Evolutionary conservation across 2,329 filamentous ascomycete species (phyloP), one percentile per base, ranked within the genome.

Genomic region (Hirsutella thompsonii): DNA sequence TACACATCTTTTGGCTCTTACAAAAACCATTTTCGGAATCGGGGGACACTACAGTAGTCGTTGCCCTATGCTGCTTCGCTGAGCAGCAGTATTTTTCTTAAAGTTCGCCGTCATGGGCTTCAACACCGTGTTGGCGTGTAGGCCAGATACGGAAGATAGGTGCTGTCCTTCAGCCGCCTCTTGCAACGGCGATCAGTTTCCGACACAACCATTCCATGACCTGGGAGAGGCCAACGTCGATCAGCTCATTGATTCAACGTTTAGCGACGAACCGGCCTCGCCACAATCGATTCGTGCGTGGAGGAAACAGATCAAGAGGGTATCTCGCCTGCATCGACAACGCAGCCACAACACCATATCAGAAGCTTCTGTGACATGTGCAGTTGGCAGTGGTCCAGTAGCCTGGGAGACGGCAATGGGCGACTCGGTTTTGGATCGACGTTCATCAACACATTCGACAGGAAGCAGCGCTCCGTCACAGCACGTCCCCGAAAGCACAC

Each of bases 401-500:
- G 68, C 66, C 26, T 73, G 70, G 70, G 72, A 76, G 46, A 61
- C 66, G 38, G 41, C 62, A 23, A 49, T 69, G 37, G 72, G 76
- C 36, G 66, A 59, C 46, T 55, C 65, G 40, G 64, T 59, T 32
- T 53, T 80, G 26, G 74, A 69, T 35, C 66, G 76, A 43, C 69
- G 68, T 43, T 70, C 76, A 5, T 81, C 77, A 2, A 66, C 65
- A 36, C 66, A 70, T 36, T 80, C 76, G 11, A 69, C 63, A 13
- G 61, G 63, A 16, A 72, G 70, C 60, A 72, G 61, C 52, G 68
- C 69, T 58, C 65, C 66, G 34, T 63, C 67, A 16, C 64, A 65
- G 46, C 74, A 78, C 26, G 66, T 73, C 29, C 68, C 72, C 20
- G 76, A 81, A 23, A 78, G 74, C 47, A 60, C 75, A 13, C 74